Conservation (phyloP, 2,329 filamentous ascomycete species). For the Ophiostoma australiae region DNA sequence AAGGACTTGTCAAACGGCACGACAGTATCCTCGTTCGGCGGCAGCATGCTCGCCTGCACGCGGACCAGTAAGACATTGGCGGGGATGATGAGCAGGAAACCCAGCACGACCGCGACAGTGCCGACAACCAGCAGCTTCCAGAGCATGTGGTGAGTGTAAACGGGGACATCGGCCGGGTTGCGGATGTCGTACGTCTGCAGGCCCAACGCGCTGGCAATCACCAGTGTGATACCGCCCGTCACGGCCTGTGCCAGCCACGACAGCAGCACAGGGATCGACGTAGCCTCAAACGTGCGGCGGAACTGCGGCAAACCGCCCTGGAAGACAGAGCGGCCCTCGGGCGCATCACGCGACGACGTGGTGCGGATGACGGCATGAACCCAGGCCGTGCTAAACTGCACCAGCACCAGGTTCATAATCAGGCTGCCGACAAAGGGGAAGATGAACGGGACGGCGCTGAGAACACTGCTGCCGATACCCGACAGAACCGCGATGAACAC, state of each 20-base stretch:
- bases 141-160: constrained; percentile 37
- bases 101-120: constrained; percentile 45
- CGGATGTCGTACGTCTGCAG: constrained; percentile 40
- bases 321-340: constrained; percentile 51
- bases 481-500: constrained; percentile 38
- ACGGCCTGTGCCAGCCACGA: constrained; percentile 56
- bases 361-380: constrained; percentile 76
- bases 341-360: constrained; percentile 35
- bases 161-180: constrained; percentile 37
- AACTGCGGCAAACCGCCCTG: constrained; percentile 65
- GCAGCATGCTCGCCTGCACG: constrained; percentile 80
- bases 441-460: constrained; percentile 40
- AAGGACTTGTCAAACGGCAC: constrained; percentile 89
- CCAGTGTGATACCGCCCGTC: constrained; percentile 44
- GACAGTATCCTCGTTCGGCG: constrained; percentile 75
- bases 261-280: constrained; percentile 61
- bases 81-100: constrained; percentile 66
- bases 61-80: constrained; percentile 71
- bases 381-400: constrained; percentile 71
- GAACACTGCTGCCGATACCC: constrained; percentile 40
- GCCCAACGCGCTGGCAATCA: constrained; percentile 45
- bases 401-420: constrained; percentile 55
- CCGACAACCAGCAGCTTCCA: constrained; percentile 47
- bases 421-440: constrained; percentile 41
- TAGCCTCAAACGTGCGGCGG: constrained; percentile 59